Conservation (phyloP, 2,329 filamentous ascomycete species). For the Sporothrix pseudoabietina region DNA sequence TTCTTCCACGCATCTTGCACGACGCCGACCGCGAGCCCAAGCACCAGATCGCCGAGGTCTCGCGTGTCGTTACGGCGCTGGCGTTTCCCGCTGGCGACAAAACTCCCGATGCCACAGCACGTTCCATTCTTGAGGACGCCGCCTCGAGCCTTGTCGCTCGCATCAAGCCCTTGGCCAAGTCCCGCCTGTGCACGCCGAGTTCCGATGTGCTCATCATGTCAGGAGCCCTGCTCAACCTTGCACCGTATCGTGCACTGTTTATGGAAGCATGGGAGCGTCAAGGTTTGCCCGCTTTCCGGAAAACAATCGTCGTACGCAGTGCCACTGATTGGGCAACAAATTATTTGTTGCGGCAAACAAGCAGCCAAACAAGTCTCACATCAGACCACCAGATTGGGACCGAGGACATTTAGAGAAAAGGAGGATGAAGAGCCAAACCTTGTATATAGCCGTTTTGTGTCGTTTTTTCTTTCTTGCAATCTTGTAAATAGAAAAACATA, state of each 20-base stretch:
- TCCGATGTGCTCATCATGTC: slow-evolving; percentile 26
- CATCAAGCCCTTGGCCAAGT: slow-evolving; percentile 22
- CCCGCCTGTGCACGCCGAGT: slow-evolving; percentile 19
- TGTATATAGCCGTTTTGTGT: slow-evolving; percentile 1
- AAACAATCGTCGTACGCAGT: slow-evolving; percentile 19
- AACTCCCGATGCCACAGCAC: neutral
- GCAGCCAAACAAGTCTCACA: neutral
- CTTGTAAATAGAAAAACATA: neutral
- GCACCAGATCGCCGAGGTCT: slow-evolving; percentile 27
- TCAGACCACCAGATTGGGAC: neutral
- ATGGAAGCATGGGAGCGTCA: slow-evolving; percentile 15
- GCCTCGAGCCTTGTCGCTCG: slow-evolving; percentile 15
- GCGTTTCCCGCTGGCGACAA: slow-evolving; percentile 15
- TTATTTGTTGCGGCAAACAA: neutral
- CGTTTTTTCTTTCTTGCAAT: neutral
- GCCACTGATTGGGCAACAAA: slow-evolving; percentile 18
- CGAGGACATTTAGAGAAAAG: neutral
- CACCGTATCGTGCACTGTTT: slow-evolving; percentile 24
- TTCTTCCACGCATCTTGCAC: slow-evolving; percentile 28
- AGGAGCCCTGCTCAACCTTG: slow-evolving; percentile 24
- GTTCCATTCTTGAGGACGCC: slow-evolving; percentile 3
- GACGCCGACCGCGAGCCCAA: slow-evolving; percentile 25
- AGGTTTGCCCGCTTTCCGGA: slow-evolving; percentile 21
- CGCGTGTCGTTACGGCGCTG: slow-evolving; percentile 25
- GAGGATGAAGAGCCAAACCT: neutral